Percentiles rank a stretch among this genome's conserved stretches.
phyloP scores from a whole-genome alignment of 1,139 yeast species.

The Debaryomyces singareniensis region DNA sequence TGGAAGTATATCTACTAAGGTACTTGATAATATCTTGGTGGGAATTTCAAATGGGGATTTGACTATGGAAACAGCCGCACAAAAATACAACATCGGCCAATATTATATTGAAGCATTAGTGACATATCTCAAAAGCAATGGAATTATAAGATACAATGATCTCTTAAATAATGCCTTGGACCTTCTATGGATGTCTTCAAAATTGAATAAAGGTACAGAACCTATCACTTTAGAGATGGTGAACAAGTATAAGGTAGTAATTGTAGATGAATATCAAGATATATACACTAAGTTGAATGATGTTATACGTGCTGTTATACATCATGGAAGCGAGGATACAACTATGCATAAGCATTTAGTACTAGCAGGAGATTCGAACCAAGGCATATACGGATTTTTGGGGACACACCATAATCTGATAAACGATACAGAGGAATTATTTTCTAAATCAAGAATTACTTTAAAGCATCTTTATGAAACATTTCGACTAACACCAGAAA shows the following conservation, averaged over 20 bases:
- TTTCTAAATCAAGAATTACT: constrained; percentile 18
- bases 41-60: constrained; percentile 25
- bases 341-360: constrained; percentile 44
- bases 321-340: constrained; percentile 18
- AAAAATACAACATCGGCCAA: constrained; percentile 11
- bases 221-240: constrained; percentile 11
- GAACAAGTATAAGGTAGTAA: constrained; percentile 27
- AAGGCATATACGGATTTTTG: constrained; percentile 61
- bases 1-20: constrained; percentile 15
- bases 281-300: constrained; percentile 47
- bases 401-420: constrained; percentile 42
- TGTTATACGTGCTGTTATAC: constrained; percentile 33
- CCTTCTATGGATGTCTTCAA: constrained; percentile 12
- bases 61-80: constrained; percentile 6
- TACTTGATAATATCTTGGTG: constrained; percentile 26
- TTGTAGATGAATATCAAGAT: constrained; percentile 78
- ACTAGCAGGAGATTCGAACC: constrained; percentile 70
- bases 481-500: constrained; percentile 55
- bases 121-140: constrained; percentile 20
- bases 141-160: constrained; percentile 33
- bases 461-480: constrained; percentile 38
- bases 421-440: constrained; percentile 15
- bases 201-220: not conserved
- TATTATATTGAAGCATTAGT: constrained; percentile 16
- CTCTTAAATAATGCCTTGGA: constrained; percentile 25